Base-by-base conservation (phyloP, 495 filamentous ascomycete species). In the Aspergillus sclerotioniger region DNA sequence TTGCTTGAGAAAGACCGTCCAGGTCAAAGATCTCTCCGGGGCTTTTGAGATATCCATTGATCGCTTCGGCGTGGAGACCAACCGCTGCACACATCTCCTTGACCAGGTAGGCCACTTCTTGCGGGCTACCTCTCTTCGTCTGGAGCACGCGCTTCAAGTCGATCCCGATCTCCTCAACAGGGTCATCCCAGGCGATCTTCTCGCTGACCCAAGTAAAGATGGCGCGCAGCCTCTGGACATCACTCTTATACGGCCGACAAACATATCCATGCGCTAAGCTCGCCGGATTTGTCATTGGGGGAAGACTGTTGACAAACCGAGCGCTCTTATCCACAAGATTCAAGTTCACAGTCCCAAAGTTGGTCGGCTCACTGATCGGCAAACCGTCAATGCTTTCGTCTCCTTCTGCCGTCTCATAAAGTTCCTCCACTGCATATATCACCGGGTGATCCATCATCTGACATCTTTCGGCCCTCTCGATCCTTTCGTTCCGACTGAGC, bases 121-220 rank as follows among this genome's bases (percentile, higher is more conserved):
- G 84, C n/a, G 91, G 84, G 63, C 87, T 94, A 9, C 87, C 94
- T 56, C 95, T 80, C 66, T 88, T 91, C 25, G 83, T 86, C 56
- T 93, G 90, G 43, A 99, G 83, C 3, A 96, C 90, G 50, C 88
- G 80, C 57, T 88, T 82, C 12, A 90, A 83, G 66, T 99, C 92
- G 20, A 96, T 79, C n/a, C 73, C 69, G 15, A 81, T 76, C 13
- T 82, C 84, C 64, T 96, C 91, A 58, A 90, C 90, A 46, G 91
- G 90, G 64, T 96, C 92, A 67, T 99, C 94, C 93, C 94, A 99
- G n/a, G 83, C 83, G 50, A 99, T 85, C 66, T 94, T 94, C 68
- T 98, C 94, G 17, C 91, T 84, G 28, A 96, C 90, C 92, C 93
- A 99, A 9, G 88, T 96, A 66, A 96, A 99, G 51, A 98, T 96